Conservation (phyloP, 2,329 filamentous ascomycete species). For the Epichloe scottii region DNA sequence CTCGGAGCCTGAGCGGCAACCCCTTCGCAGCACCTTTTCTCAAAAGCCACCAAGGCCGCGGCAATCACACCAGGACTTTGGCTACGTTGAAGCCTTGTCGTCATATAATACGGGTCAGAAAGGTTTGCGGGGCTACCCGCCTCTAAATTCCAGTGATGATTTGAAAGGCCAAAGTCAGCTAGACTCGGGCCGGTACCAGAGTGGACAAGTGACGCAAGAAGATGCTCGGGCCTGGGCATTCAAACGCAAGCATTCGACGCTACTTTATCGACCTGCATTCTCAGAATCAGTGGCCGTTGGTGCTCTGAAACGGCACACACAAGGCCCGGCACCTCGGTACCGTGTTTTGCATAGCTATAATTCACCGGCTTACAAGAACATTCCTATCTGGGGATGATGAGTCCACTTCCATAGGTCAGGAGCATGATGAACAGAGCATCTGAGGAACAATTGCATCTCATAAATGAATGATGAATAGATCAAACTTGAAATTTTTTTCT, state of each 20-base stretch:
- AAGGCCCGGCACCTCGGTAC: constrained; percentile 29
- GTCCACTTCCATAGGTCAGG: background rate
- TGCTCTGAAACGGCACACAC: constrained; percentile 3
- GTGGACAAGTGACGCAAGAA: background rate
- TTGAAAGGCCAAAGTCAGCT: background rate
- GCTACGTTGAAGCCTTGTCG: background rate
- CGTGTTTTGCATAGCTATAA: constrained; percentile 47
- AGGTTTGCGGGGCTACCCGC: too few relatives aligned
- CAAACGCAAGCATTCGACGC: constrained; percentile 6
- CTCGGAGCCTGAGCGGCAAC: constrained; percentile 8
- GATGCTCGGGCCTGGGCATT: background rate
- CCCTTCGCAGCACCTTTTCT: constrained; percentile 4
- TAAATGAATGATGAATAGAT: background rate
- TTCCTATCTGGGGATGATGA: constrained; percentile 40
- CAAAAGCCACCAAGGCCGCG: background rate
- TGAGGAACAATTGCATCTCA: background rate
- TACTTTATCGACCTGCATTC: constrained; percentile 5
- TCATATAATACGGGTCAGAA: background rate
- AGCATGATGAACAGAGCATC: background rate
- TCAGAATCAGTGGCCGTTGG: background rate
- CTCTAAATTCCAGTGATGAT: too few relatives aligned
- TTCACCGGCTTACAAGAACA: constrained; percentile 41
- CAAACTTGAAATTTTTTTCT: too few relatives aligned
- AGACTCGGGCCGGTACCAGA: background rate
- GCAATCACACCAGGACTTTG: background rate